These are phyloP conservation scores for Orychophragmus violaceus DNA, from an alignment of 345 rosid genomes.

Conservation along the genomic window DNA sequence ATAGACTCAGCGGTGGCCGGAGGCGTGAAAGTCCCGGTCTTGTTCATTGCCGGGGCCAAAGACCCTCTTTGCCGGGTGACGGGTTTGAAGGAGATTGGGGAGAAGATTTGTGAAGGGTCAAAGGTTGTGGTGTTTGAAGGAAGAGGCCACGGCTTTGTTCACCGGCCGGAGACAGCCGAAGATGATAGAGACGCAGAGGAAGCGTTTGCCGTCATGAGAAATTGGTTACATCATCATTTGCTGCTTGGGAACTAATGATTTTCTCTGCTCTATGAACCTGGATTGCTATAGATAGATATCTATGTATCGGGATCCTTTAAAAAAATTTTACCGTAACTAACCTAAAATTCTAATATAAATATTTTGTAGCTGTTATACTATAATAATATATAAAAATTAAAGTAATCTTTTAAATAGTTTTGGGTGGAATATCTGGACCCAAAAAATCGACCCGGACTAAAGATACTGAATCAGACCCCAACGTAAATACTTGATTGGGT, in stretches of 20 bases:
- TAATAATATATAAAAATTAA: too few relatives aligned
- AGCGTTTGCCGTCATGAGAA: slow-evolving; percentile 58
- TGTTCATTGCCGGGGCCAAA: slow-evolving; percentile 64
- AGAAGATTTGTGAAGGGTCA: slow-evolving; percentile 45
- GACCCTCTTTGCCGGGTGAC: slow-evolving; percentile 63
- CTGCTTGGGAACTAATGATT: background rate
- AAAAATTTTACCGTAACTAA: too few relatives aligned
- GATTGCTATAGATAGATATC: background rate
- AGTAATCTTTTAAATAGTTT: too few relatives aligned
- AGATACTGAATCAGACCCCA: too few relatives aligned
- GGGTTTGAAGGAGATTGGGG: slow-evolving; percentile 38
- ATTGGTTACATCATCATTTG: slow-evolving; percentile 60
- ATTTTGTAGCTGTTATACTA: too few relatives aligned
- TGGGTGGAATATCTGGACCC: too few relatives aligned
- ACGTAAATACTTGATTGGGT: too few relatives aligned
- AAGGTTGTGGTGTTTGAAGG: slow-evolving; percentile 52
- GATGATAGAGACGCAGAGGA: slow-evolving; percentile 80
- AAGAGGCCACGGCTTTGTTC: slow-evolving; percentile 78
- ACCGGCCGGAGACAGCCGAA: slow-evolving; percentile 59
- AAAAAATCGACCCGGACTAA: too few relatives aligned
- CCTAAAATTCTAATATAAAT: too few relatives aligned
- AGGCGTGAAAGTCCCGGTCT: slow-evolving; percentile 52
- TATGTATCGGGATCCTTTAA: background rate
- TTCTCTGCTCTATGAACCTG: background rate
- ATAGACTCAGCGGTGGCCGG: slow-evolving; percentile 45